Percentiles rank a stretch among this genome's conserved stretches.
phyloP scores from a whole-genome alignment of 2,329 filamentous ascomycete genomes.

The Aureobasidium melanogenum region DNA sequence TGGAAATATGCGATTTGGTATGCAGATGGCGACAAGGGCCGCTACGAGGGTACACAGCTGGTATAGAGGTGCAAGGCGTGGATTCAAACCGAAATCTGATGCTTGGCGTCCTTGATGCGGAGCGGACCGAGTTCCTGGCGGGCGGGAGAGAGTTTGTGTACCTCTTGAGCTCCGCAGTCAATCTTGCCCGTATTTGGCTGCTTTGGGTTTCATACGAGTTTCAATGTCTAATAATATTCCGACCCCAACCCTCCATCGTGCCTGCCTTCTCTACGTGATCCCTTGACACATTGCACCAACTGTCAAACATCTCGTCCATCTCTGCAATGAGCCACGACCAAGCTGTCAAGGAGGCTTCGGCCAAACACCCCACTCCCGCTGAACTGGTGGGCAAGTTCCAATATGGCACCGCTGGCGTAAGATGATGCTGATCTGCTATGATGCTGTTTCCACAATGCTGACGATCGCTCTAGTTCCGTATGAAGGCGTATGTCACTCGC shows the following conservation, averaged over 20 bases:
- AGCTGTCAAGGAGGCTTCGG: conserved; percentile 16
- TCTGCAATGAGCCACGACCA: conserved; percentile 11
- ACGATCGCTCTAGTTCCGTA: conserved; percentile 47
- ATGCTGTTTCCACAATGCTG: conserved; percentile 1
- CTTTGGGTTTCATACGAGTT: conserved; percentile 3
- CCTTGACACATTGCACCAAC: background rate
- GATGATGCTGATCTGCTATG: background rate
- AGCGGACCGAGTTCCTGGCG: background rate
- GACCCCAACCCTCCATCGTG: background rate
- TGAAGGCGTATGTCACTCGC: conserved; percentile 51
- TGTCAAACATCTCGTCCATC: background rate
- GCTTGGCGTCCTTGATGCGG: background rate
- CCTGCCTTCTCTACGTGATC: background rate
- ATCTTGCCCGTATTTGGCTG: background rate
- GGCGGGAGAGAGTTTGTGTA: background rate
- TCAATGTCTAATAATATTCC: conserved; percentile 9
- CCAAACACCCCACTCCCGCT: conserved; percentile 25
- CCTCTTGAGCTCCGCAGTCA: background rate
- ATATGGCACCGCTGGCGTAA: conserved; percentile 50
- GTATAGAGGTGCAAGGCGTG: background rate
- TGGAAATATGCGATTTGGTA: background rate
- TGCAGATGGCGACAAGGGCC: background rate
- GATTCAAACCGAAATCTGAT: background rate
- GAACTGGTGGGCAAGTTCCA: conserved; percentile 36
- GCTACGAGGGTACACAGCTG: background rate